Evolutionary conservation across 805 yeast genomes (phyloP).

Genomic region (Hanseniaspora opuntiae): DNA sequence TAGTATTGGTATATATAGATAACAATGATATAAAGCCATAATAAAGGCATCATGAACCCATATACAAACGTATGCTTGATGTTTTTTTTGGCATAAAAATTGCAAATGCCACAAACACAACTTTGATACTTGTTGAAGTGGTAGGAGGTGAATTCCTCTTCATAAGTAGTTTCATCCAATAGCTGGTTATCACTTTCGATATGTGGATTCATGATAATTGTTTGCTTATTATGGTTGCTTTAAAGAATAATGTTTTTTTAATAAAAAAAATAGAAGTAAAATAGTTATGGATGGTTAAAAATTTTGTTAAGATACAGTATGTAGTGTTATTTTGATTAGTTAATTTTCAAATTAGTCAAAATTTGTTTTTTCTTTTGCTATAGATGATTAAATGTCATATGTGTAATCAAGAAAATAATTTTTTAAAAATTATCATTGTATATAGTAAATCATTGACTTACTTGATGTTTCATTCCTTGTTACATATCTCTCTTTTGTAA

Average conservation of each 20-base stretch:
- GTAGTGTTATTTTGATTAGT: too few species aligned
- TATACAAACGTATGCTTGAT: not conserved
- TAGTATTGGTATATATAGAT: not conserved
- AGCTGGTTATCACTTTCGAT: not conserved
- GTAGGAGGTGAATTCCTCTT: not conserved
- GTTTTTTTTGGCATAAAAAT: not conserved
- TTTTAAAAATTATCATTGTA: too few species aligned
- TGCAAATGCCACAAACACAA: constrained; percentile 6
- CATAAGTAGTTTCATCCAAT: not conserved
- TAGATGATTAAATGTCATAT: too few species aligned
- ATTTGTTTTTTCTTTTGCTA: too few species aligned
- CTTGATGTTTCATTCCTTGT: not conserved
- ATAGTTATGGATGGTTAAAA: too few species aligned
- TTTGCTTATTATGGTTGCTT: not conserved
- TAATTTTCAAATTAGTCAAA: too few species aligned
- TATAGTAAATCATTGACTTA: too few species aligned
- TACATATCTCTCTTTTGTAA: not conserved
- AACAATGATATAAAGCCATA: not conserved
- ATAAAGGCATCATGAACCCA: constrained; percentile 1
- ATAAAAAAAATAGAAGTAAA: not conserved
- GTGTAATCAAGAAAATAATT: too few species aligned
- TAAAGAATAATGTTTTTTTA: not conserved
- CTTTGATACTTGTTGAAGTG: not conserved
- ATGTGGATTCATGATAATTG: not conserved
- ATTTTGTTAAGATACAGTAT: too few species aligned